phyloP scores from a whole-genome alignment of 495 filamentous ascomycete species.

The Penicillium atrosanguineum region DNA sequence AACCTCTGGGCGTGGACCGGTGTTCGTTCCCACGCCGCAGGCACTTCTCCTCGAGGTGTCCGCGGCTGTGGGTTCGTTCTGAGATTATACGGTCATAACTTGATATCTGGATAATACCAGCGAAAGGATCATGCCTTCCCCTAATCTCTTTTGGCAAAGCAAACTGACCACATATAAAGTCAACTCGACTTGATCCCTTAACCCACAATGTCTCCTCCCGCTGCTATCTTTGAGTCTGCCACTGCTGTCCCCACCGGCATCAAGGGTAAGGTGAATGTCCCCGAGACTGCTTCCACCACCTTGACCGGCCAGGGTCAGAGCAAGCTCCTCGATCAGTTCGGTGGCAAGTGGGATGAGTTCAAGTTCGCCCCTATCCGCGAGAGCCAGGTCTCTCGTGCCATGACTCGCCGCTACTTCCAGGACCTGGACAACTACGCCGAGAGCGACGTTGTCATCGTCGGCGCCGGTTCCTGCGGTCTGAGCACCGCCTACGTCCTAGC shows the following conservation, averaged over 20 bases:
- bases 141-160: conserved; percentile 35
- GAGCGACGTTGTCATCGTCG: conserved; percentile 87
- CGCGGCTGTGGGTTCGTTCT: conserved; percentile 57
- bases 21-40: conserved; percentile 52
- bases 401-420: conserved; percentile 87
- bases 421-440: conserved; percentile 89
- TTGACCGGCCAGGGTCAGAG: conserved; percentile 38
- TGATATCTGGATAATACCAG: conserved; percentile 98
- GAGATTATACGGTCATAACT: conserved; percentile 97
- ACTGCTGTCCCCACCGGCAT: conserved; percentile 39
- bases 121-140: conserved; percentile 91
- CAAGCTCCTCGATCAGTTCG: conserved; percentile 59
- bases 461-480: conserved; percentile 83
- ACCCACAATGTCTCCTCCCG: conserved; percentile 72
- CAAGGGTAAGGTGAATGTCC: conserved; percentile 46
- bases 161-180: conserved; percentile 32
- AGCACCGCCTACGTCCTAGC: conserved; percentile 80
- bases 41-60: conserved; percentile 2
- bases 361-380: conserved; percentile 83
- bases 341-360: conserved; percentile 73
- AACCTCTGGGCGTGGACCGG: conserved; percentile 63
- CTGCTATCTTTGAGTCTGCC: conserved; percentile 49
- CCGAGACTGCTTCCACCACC: conserved; percentile 36
- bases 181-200: conserved; percentile 39
- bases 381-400: conserved; percentile 85